Base-by-base conservation (phyloP, 108 stramenopile genomes). In the Stephanodiscus minutulus region DNA sequence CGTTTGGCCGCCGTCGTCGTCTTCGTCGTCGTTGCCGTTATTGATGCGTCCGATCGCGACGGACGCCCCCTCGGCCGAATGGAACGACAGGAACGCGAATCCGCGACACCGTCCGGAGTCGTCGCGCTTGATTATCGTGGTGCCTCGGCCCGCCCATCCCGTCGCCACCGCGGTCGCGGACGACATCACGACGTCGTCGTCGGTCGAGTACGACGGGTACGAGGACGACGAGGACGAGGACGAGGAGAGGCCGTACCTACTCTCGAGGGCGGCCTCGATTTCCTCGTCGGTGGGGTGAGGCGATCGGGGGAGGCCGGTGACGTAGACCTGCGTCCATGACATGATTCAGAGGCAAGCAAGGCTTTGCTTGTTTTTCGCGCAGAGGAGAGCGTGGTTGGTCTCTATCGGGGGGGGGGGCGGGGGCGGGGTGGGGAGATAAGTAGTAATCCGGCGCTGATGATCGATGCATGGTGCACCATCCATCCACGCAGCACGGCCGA, bases 301-400 rank as follows among this genome's bases (percentile, higher is more conserved):
- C 21, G 58, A 24, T 69, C 15, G 25, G 25, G 66, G 9, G 20
- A 74, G 53, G 9, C 73, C 73, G 25, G 57, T 60, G 3, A 74
- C 33, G 46, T 74, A 68, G 31, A 74, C 73, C 61, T 74, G 73
- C 22, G 73, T 68, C 73, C 73, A 74, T 21, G 71, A 72, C n/a
- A n/a, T n/a, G n/a, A n/a, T n/a, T n/a, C n/a, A n/a, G n/a, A n/a
- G n/a, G n/a, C n/a, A n/a, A n/a, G n/a, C n/a, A n/a, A n/a, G n/a
- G n/a, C n/a, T n/a, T n/a, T n/a, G n/a, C n/a, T n/a, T n/a, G n/a
- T n/a, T n/a, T n/a, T n/a, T n/a, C n/a, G n/a, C n/a, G n/a, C n/a
- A n/a, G n/a, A n/a, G n/a, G n/a, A n/a, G n/a, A n/a, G n/a, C n/a
- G n/a, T n/a, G n/a, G n/a, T n/a, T n/a, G n/a, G n/a, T n/a, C n/a